These are phyloP conservation scores for Microcos paniculata DNA, from an alignment of 345 rosid species.

Conservation along the genomic window DNA sequence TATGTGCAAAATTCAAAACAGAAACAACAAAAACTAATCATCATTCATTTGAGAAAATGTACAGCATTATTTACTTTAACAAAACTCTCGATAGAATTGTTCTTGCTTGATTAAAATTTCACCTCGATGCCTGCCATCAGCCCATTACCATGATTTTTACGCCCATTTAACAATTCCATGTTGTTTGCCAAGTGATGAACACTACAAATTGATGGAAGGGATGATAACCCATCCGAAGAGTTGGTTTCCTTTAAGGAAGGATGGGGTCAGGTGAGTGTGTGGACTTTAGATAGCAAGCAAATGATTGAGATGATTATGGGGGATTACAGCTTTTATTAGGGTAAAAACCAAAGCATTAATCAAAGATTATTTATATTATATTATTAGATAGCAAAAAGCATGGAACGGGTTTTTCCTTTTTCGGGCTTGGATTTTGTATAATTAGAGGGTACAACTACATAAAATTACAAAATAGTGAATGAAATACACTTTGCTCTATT, in stretches of 20 bases:
- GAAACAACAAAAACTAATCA: not conserved
- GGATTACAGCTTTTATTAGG: slow-evolving; percentile 3
- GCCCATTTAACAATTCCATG: no score
- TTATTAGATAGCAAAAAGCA: not conserved
- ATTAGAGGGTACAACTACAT: not conserved
- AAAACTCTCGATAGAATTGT: no score
- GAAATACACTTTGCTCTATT: no score
- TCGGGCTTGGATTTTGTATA: not conserved
- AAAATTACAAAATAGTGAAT: not conserved
- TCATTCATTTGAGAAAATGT: not conserved
- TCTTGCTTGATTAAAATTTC: no score
- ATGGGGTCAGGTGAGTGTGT: not conserved
- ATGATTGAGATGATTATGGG: slow-evolving; percentile 26
- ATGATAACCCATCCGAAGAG: not conserved
- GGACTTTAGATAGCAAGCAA: slow-evolving; percentile 21
- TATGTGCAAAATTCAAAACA: not conserved
- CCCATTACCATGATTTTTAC: not conserved
- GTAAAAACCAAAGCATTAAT: slow-evolving; percentile 15
- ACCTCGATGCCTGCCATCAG: not conserved
- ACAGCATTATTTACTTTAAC: no score
- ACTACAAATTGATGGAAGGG: not conserved
- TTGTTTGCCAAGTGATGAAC: not conserved
- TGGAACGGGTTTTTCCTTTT: not conserved
- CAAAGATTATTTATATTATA: no score
- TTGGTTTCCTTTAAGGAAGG: not conserved